Conservation (phyloP, 345 rosid species). For the Acer saccharum region DNA sequence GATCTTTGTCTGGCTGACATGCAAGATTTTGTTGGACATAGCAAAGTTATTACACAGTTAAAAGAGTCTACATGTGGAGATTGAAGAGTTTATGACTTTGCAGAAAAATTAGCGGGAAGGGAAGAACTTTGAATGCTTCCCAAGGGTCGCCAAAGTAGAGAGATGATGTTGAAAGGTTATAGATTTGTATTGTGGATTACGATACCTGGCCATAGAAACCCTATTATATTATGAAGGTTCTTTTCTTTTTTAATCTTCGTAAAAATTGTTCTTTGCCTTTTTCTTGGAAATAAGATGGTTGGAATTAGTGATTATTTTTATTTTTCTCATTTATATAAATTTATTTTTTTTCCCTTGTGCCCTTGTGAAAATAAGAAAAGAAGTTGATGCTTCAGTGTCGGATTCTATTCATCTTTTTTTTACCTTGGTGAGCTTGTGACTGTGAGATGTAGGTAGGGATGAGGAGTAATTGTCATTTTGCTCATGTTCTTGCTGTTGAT, state of each 20-base stretch:
- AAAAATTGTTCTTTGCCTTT: not conserved
- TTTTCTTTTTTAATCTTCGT: not conserved
- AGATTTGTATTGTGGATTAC: slow-evolving; percentile 36
- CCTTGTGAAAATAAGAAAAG: not conserved
- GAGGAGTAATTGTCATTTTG: not conserved
- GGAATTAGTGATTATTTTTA: slow-evolving; percentile 9
- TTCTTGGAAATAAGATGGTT: slow-evolving; percentile 27
- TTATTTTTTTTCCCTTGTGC: not conserved
- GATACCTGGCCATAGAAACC: slow-evolving; percentile 29
- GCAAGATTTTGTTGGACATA: slow-evolving; percentile 26
- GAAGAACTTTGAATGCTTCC: slow-evolving; percentile 4
- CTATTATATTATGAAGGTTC: slow-evolving; percentile 13
- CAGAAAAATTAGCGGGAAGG: slow-evolving; percentile 18
- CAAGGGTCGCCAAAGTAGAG: slow-evolving; percentile 21
- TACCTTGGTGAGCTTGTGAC: too few relatives aligned
- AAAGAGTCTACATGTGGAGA: slow-evolving; percentile 24
- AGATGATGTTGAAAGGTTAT: slow-evolving; percentile 44
- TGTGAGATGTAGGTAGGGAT: not conserved
- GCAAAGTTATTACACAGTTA: slow-evolving; percentile 15
- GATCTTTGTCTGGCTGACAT: slow-evolving; percentile 25
- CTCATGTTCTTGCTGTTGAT: not conserved
- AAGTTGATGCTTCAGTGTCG: not conserved
- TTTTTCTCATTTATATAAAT: not conserved
- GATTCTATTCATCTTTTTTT: too few relatives aligned
- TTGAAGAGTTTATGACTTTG: slow-evolving; percentile 16